Evolutionary conservation across 768 basidiomycete species (phyloP), one percentile per base, ranked within the genome.

Genomic region (Hydnum rufescens): DNA sequence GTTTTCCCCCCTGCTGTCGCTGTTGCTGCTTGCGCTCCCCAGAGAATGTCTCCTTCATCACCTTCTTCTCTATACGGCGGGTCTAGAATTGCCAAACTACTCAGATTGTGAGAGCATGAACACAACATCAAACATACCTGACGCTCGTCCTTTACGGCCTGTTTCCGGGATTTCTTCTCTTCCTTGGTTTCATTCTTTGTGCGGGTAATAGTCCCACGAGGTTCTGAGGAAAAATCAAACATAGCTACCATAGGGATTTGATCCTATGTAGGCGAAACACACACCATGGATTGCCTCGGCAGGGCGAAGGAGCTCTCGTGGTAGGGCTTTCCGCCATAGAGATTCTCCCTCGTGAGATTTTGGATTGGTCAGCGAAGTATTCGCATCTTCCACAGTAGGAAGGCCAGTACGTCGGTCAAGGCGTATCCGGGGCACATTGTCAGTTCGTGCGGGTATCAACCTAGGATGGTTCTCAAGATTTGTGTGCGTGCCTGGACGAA

Each of bases 401-500:
- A 90, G 66, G 2, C 87, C 88, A 0, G 83, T 88, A 57, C 74
- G 78, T 1, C 77, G 71, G 61, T 93, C 80, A 28, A 92, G 67
- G 28, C 64, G 60, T 57, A 92, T 86, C 63, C 75, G 81, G 0
- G 78, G 70, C 0, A 73, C 71, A 71, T 36, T 65, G 54, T 76
- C 71, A 16, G 13, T 26, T 31, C 79, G 70, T 19, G 79, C 76
- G 25, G 77, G 74, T 54, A 99, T 90, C 30, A 95, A 68, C 5
- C 81, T 76, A 0, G 95, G 95, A 63, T 97, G 95, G 60, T 99
- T 99, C 63, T 95, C 95, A 4, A 96, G 71, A 61, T 95, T 99
- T n/a, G 88, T 82, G 62, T 90, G 92, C 5, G 92, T 96, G 5
- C 83, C 93, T 95, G n/a, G n/a, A n/a, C n/a, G n/a, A n/a, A n/a